Base-by-base conservation (phyloP, 2,329 filamentous ascomycete genomes). In the Rutstroemia sydowiana region DNA sequence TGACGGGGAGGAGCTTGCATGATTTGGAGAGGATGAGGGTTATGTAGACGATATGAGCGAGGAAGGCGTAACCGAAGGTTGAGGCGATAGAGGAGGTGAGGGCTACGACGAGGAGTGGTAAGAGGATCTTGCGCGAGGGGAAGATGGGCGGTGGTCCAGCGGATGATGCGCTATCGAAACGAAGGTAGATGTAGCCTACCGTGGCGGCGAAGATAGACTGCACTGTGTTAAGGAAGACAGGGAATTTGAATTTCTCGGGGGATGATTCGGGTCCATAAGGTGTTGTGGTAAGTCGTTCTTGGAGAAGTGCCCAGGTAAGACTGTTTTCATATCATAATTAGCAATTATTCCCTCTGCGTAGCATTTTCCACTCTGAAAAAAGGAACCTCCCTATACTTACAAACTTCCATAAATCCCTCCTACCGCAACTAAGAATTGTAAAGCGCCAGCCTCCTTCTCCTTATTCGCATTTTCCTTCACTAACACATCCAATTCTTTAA, bases 1-100 rank as follows among this genome's bases (percentile, higher is more conserved):
- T 97, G 65, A 98, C 93, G 2, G 93, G 93, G n/a, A 98, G 82
- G 18, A 98, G 79, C 74, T 98, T 98, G 84, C 93, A 98, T 63
- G 86, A 91, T 73, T 98, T 97, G 62, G 93, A 92, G 39, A 98
- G 85, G 61, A 96, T 88, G 72, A 95, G 97, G 28, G 93, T 96
- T 65, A 97, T 88, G 72, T 97, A 97, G 78, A 97, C 93, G 70
- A 97, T 90, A 69, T 97, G 90, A 34, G 86, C 84, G 46, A 97
- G 82, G 54, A 84, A 87, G 45, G 93, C 91, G 71, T 97, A 97
- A 61, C 92, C 93, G 65, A 96, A 96, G 2, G 92, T 92, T n/a
- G 86, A 90, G 36, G 92, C 90, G 48, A 97, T 85, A 3, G 88
- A 90, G 62, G 83, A 87, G 4, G 90, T 95, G 51, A 96, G 71